These are phyloP conservation scores for Pleurotus salmoneostramineus DNA, from an alignment of 768 basidiomycete genomes.

Conservation along the genomic window DNA sequence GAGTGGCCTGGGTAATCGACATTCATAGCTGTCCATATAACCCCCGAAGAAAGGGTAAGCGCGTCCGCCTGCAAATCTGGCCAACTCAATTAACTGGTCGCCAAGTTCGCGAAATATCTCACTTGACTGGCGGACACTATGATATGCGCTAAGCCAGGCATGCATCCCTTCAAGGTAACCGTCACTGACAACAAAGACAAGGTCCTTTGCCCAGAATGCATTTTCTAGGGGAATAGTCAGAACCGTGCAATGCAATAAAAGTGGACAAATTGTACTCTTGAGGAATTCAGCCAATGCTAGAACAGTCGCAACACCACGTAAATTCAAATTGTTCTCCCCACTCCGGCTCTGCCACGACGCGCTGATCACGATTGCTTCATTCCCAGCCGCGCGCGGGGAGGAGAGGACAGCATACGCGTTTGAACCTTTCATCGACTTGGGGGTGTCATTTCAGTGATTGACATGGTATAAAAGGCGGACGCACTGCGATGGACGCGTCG, in stretches of 20 bases:
- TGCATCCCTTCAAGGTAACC: conserved; percentile 89
- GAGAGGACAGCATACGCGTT: conserved; percentile 82
- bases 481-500: conserved; percentile 45
- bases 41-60: conserved; percentile 69
- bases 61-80: conserved; percentile 65
- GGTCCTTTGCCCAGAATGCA: conserved; percentile 93
- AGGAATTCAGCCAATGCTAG: conserved; percentile 82
- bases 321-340: conserved; percentile 59
- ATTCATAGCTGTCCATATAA: conserved; percentile 93
- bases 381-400: conserved; percentile 89
- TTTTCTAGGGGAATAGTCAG: conserved; percentile 44
- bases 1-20: conserved; percentile 97
- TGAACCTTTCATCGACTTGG: conserved; percentile 54
- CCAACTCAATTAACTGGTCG: not conserved
- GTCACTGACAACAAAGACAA: conserved; percentile 87
- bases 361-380: conserved; percentile 87
- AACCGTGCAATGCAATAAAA: not conserved
- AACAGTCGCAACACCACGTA: conserved; percentile 84
- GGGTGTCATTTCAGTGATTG: conserved; percentile 3
- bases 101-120: conserved; percentile 8
- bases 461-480: conserved; percentile 15
- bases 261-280: conserved; percentile 51
- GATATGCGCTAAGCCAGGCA: conserved; percentile 86
- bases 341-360: conserved; percentile 83
- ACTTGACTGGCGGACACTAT: conserved; percentile 68